Conservation (phyloP, 2,329 filamentous ascomycete species). For the Sporothrix phasma region DNA sequence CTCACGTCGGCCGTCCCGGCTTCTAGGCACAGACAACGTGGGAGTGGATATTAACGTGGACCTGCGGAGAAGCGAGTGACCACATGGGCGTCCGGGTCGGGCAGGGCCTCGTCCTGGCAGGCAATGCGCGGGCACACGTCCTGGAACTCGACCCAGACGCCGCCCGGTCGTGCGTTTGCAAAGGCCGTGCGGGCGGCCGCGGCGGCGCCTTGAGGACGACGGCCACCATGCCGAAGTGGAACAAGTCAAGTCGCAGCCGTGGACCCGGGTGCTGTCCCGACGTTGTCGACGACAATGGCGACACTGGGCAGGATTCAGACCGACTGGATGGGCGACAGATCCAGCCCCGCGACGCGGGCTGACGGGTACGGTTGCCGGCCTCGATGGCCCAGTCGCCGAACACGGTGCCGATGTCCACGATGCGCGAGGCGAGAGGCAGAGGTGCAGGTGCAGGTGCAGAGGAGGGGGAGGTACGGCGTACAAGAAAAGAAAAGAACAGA, state of each 20-base stretch:
- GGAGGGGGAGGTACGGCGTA: no score
- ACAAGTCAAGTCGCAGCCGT: slow-evolving; percentile 44
- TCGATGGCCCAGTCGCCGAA: slow-evolving; percentile 24
- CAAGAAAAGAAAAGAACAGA: neutral
- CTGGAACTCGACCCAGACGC: slow-evolving; percentile 32
- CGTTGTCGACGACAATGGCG: slow-evolving; percentile 21
- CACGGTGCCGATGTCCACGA: slow-evolving; percentile 25
- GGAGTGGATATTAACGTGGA: slow-evolving; percentile 36
- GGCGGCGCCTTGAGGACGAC: slow-evolving; percentile 39
- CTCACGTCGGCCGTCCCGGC: slow-evolving; percentile 26
- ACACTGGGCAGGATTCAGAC: slow-evolving; percentile 34
- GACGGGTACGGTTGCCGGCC: slow-evolving; percentile 21
- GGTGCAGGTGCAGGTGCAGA: slow-evolving; percentile 43
- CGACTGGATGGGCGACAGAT: slow-evolving; percentile 36
- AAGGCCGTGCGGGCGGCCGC: slow-evolving; percentile 27
- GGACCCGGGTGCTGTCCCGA: slow-evolving; percentile 41
- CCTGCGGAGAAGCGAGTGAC: slow-evolving; percentile 21
- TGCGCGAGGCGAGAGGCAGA: slow-evolving; percentile 11
- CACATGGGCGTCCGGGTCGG: slow-evolving; percentile 21
- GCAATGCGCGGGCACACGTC: slow-evolving; percentile 22
- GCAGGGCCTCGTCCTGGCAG: slow-evolving; percentile 25
- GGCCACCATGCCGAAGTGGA: slow-evolving; percentile 48
- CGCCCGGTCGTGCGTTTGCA: slow-evolving; percentile 34
- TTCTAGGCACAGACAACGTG: slow-evolving; percentile 38
- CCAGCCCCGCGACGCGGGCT: slow-evolving; percentile 35